Percentiles rank a stretch among this genome's conserved stretches.
phyloP scores from a whole-genome alignment of 1,139 yeast genomes.

The Tardiomyces digboiensis region DNA sequence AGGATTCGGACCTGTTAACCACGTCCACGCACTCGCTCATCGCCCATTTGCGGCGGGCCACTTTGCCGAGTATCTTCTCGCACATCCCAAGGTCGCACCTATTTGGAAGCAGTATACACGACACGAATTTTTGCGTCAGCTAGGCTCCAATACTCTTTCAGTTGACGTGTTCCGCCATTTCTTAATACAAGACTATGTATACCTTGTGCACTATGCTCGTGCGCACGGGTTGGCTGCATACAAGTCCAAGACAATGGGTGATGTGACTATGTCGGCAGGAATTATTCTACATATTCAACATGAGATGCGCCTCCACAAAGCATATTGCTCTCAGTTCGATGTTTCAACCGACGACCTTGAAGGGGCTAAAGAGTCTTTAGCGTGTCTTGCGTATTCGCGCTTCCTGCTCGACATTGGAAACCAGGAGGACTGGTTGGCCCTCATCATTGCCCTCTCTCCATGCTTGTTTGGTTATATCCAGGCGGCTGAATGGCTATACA shows the following conservation, averaged over 20 bases:
- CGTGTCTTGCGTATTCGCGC: constrained; percentile 50
- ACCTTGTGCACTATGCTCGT: constrained; percentile 58
- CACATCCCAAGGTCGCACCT: constrained; percentile 45
- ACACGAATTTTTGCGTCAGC: constrained; percentile 50
- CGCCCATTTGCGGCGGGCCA: constrained; percentile 32
- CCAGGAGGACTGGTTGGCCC: constrained; percentile 50
- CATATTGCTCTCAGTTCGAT: constrained; percentile 40
- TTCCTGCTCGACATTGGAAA: constrained; percentile 47
- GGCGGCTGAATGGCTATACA: constrained; percentile 30
- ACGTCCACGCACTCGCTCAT: constrained; percentile 16
- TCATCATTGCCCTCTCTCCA: constrained; percentile 63
- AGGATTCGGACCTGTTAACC: constrained; percentile 62
- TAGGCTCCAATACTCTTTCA: constrained; percentile 46
- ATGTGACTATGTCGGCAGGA: constrained; percentile 41
- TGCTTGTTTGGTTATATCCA: constrained; percentile 67
- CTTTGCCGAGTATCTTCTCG: constrained; percentile 41
- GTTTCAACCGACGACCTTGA: constrained; percentile 38
- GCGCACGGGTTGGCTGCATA: constrained; percentile 59
- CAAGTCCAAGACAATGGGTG: constrained; percentile 46
- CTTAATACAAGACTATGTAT: constrained; percentile 63
- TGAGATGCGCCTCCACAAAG: constrained; percentile 50
- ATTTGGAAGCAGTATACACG: constrained; percentile 48
- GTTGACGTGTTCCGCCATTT: constrained; percentile 45
- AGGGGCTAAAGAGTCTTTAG: constrained; percentile 41
- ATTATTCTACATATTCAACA: constrained; percentile 43